Conservation (phyloP, 2,329 filamentous ascomycete genomes). For the Cryphonectria japonica region DNA sequence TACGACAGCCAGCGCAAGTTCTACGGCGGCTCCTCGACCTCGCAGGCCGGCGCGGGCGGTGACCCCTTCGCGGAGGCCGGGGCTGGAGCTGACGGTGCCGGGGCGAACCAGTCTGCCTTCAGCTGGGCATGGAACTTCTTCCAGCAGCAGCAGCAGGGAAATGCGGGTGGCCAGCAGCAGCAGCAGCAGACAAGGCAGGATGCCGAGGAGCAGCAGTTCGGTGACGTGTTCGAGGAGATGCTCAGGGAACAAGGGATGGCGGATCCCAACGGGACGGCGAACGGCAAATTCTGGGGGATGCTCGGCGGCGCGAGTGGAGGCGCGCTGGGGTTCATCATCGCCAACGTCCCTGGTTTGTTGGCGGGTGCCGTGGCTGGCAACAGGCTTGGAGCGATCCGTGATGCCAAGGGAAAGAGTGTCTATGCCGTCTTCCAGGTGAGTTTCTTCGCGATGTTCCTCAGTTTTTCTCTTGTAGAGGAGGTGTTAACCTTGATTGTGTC, state of each 20-base stretch:
- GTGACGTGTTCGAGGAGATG: slow-evolving; percentile 89
- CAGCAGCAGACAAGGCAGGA: slow-evolving; percentile 50
- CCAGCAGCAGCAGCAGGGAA: slow-evolving; percentile 40
- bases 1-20: slow-evolving; percentile 77
- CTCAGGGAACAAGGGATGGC: slow-evolving; percentile 83
- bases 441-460: slow-evolving; percentile 25
- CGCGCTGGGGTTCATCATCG: slow-evolving; percentile 92
- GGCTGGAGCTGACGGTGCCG: slow-evolving; percentile 41
- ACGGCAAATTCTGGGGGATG: slow-evolving; percentile 81
- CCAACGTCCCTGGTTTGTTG: slow-evolving; percentile 85
- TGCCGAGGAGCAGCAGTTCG: slow-evolving; percentile 80
- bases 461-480: neutral
- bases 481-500: slow-evolving; percentile 11
- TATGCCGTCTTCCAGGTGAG: slow-evolving; percentile 79
- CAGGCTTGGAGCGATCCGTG: slow-evolving; percentile 83
- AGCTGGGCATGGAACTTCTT: slow-evolving; percentile 78
- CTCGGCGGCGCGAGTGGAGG: slow-evolving; percentile 85
- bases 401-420: slow-evolving; percentile 92
- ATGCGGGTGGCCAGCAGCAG: slow-evolving; percentile 29
- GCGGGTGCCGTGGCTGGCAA: slow-evolving; percentile 94
- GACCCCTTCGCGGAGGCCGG: slow-evolving; percentile 53
- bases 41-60: slow-evolving; percentile 45
- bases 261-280: slow-evolving; percentile 65
- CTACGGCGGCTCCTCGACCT: slow-evolving; percentile 50
- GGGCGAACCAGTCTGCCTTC: slow-evolving; percentile 55